Evolutionary conservation across 2,329 filamentous ascomycete genomes (phyloP).

Genomic region (Periconia digitata): DNA sequence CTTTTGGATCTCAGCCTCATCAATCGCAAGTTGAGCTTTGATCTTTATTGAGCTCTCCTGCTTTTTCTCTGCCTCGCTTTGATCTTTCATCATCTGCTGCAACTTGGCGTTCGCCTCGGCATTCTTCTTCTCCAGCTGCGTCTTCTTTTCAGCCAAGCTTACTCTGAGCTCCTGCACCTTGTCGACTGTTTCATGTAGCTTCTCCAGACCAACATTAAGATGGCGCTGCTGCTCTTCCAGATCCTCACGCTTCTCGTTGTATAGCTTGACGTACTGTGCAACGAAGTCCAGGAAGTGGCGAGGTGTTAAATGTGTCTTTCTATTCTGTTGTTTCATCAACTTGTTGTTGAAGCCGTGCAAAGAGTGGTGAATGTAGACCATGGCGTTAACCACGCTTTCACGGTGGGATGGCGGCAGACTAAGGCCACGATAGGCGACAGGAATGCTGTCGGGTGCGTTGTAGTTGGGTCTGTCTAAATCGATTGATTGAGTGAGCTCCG

Average conservation of each 20-base stretch:
- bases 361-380: constrained; percentile 99
- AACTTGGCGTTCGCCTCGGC: constrained; percentile 96
- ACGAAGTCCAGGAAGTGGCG: constrained; percentile 98
- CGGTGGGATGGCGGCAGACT: constrained; percentile 84
- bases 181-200: constrained; percentile 92
- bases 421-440: constrained; percentile 86
- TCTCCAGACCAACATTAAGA: constrained; percentile 96
- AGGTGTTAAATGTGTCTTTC: constrained; percentile 89
- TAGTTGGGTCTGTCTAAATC: constrained; percentile 90
- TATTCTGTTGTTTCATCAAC: constrained; percentile 87
- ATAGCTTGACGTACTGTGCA: constrained; percentile 93
- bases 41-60: constrained; percentile 88
- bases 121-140: constrained; percentile 89
- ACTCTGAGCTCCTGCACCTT: constrained; percentile 91
- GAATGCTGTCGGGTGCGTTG: constrained; percentile 83
- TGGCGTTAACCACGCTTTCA: constrained; percentile 91
- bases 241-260: constrained; percentile 97
- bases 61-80: constrained; percentile 89
- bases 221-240: constrained; percentile 98
- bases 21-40: constrained; percentile 81
- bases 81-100: constrained; percentile 94
- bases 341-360: constrained; percentile 86
- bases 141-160: constrained; percentile 92
- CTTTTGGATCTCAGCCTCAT: constrained; percentile 82
- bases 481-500: constrained; percentile 92